Conservation (phyloP, 2,329 filamentous ascomycete species). For the Beauveria medogensis region DNA sequence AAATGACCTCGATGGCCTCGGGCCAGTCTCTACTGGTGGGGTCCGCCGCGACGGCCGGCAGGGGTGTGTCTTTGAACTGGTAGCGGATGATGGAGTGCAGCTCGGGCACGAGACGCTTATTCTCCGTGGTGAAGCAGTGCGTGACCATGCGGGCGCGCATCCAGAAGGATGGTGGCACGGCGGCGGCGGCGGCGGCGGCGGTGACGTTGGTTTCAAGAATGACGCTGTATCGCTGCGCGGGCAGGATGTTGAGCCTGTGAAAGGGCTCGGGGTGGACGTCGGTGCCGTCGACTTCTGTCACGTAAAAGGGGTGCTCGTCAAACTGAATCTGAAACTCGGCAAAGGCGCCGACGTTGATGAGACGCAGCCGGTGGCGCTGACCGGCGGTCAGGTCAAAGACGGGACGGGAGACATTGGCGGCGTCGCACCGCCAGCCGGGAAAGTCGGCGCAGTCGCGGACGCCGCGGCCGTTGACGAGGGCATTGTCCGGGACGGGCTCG, state of each 20-base stretch:
- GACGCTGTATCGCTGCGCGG: slow-evolving; percentile 64
- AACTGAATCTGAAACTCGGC: slow-evolving; percentile 65
- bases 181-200: slow-evolving; percentile 33
- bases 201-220: slow-evolving; percentile 53
- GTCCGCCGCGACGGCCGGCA: slow-evolving; percentile 4
- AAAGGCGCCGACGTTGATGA: slow-evolving; percentile 64
- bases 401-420: slow-evolving; percentile 25
- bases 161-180: slow-evolving; percentile 41
- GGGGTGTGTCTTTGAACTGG: neutral
- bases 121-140: slow-evolving; percentile 29
- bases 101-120: slow-evolving; percentile 23
- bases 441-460: slow-evolving; percentile 28
- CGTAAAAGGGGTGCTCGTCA: slow-evolving; percentile 55
- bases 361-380: slow-evolving; percentile 55
- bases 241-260: slow-evolving; percentile 55
- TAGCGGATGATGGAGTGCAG: slow-evolving; percentile 26
- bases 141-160: slow-evolving; percentile 46
- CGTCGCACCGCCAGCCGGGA: slow-evolving; percentile 35
- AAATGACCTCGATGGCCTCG: slow-evolving; percentile 38
- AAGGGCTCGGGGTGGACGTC: slow-evolving; percentile 52
- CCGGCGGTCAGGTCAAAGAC: slow-evolving; percentile 41
- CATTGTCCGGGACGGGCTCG: slow-evolving; percentile 58
- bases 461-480: slow-evolving; percentile 51
- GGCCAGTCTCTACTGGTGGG: slow-evolving; percentile 40
- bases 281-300: slow-evolving; percentile 65